phyloP scores from a whole-genome alignment of 345 rosid species.

The Isatis tinctoria region DNA sequence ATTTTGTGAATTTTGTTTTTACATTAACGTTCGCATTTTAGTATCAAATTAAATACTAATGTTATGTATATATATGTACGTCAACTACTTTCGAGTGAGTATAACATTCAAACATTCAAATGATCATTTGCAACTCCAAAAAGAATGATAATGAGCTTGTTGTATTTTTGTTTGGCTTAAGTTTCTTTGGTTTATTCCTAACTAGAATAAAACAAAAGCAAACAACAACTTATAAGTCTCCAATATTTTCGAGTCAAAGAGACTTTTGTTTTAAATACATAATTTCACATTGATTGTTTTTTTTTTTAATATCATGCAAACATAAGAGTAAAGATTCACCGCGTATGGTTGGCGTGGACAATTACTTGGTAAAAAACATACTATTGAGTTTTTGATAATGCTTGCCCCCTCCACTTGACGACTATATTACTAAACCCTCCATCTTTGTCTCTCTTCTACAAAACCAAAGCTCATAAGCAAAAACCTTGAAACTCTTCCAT shows the following conservation, averaged over 20 bases:
- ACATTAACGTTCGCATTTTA: neutral
- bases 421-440: constrained; percentile 19
- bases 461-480: neutral
- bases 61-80: neutral
- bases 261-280: neutral
- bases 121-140: neutral
- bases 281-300: neutral
- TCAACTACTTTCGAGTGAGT: neutral
- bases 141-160: neutral
- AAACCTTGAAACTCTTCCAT: neutral
- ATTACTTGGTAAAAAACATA: constrained; percentile 7
- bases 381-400: constrained; percentile 5
- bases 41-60: neutral
- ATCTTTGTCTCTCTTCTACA: constrained; percentile 6
- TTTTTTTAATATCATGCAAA: neutral
- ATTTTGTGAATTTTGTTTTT: neutral
- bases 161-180: neutral
- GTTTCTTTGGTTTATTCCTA: neutral
- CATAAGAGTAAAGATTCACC: neutral
- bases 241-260: neutral
- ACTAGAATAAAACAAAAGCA: neutral
- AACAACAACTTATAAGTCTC: neutral
- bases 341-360: neutral
- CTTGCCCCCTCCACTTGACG: constrained; percentile 20
- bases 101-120: neutral